Conservation (phyloP, 495 filamentous ascomycete species). For the Penicillium maclennaniae region DNA sequence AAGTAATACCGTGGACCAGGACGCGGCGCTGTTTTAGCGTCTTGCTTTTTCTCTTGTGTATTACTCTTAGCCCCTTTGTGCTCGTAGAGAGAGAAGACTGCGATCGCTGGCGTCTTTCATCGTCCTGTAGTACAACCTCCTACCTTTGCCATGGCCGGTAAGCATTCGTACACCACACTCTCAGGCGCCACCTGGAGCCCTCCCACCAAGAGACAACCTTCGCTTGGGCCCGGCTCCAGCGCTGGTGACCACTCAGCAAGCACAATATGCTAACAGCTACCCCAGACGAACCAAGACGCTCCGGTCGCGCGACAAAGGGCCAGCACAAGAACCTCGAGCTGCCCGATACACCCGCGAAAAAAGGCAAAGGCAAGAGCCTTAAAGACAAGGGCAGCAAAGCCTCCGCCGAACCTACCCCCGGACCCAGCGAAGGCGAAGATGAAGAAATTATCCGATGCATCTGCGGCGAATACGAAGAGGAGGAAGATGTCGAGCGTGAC, state of each 20-base stretch:
- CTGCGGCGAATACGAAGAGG: slow-evolving; percentile 82
- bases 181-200: slow-evolving; percentile 6
- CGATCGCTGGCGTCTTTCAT: slow-evolving; percentile 29
- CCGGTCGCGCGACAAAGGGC: slow-evolving; percentile 91
- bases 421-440: slow-evolving; percentile 60
- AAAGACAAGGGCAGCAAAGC: slow-evolving; percentile 49
- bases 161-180: slow-evolving; percentile 36
- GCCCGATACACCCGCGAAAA: slow-evolving; percentile 58
- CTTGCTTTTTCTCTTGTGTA: slow-evolving; percentile 41
- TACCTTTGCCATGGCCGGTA: slow-evolving; percentile 44
- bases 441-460: slow-evolving; percentile 85
- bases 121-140: slow-evolving; percentile 39
- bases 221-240: neutral
- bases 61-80: slow-evolving; percentile 40
- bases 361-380: slow-evolving; percentile 57
- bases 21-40: slow-evolving; percentile 29
- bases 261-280: slow-evolving; percentile 32
- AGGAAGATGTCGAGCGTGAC: slow-evolving; percentile 72
- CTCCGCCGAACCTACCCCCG: slow-evolving; percentile 48
- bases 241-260: neutral
- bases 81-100: slow-evolving; percentile 38
- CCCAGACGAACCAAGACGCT: slow-evolving; percentile 83
- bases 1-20: slow-evolving; percentile 39
- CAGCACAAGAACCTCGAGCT: slow-evolving; percentile 83
- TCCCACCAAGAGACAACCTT: slow-evolving; percentile 5